These are phyloP conservation scores for Venturiaceae sp. DNA, from an alignment of 2,329 filamentous ascomycete genomes.

Conservation along the genomic window DNA sequence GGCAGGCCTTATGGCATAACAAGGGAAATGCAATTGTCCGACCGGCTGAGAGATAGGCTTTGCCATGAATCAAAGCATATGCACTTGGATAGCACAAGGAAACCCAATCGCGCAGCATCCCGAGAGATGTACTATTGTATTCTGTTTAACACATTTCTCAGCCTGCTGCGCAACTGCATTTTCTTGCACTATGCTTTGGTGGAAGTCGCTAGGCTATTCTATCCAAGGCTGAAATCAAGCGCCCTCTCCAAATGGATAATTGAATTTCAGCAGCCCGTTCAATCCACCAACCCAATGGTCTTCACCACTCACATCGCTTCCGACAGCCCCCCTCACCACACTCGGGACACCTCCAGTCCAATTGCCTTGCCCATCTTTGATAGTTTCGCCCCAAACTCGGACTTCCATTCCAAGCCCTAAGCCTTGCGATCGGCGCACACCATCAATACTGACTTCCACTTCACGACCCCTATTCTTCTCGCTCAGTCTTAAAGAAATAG, in stretches of 20 bases:
- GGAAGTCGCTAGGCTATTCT: no score
- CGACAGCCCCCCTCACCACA: conserved; percentile 56
- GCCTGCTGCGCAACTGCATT: no score
- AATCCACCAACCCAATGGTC: conserved; percentile 95
- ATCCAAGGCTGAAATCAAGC: no score
- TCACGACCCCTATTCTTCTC: conserved; percentile 42
- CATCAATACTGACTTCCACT: conserved; percentile 41
- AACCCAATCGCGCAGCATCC: no score
- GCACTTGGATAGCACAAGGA: no score
- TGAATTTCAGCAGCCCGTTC: conserved; percentile 92
- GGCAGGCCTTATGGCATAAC: no score
- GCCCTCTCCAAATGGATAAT: conserved; percentile 72
- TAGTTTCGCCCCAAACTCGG: conserved; percentile 76
- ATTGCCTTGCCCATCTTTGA: conserved; percentile 39
- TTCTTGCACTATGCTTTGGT: no score
- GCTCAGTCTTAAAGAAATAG: conserved; percentile 72
- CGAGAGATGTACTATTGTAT: no score
- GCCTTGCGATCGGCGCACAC: conserved; percentile 30
- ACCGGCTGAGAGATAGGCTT: no score
- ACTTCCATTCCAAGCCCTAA: conserved; percentile 55
- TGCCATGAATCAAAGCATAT: no score
- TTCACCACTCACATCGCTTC: conserved; percentile 43
- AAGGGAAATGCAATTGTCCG: no score
- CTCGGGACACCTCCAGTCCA: conserved; percentile 81
- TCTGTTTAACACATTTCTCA: no score